phyloP scores from a whole-genome alignment of 306 rosid species.

The Canavalia gladiata region DNA sequence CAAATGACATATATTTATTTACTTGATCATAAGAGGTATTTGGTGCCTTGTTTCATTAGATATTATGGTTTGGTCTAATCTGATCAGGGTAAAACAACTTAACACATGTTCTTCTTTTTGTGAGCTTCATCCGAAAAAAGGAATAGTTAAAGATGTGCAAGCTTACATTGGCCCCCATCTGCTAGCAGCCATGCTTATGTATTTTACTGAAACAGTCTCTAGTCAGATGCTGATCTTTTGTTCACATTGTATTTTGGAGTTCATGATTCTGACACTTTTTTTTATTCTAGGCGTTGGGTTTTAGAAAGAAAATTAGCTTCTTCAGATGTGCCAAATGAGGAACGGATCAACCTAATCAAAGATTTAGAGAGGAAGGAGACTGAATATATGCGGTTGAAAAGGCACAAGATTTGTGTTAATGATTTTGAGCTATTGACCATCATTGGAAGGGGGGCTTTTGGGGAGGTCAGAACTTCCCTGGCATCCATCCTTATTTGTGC shows the following conservation, averaged over 20 bases:
- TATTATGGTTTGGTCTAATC: constrained; percentile 38
- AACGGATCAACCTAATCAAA: constrained; percentile 84
- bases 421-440: constrained; percentile 97
- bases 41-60: background rate
- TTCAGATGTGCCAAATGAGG: constrained; percentile 93
- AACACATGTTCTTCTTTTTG: constrained; percentile 18
- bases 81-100: constrained; percentile 30
- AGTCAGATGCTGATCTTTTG: constrained; percentile 39
- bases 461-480: constrained; percentile 81
- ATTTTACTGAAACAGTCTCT: constrained; percentile 39
- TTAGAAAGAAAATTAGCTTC: constrained; percentile 90
- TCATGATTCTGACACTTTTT: constrained; percentile 48
- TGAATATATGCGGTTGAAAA: constrained; percentile 93
- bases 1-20: constrained; percentile 33
- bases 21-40: constrained; percentile 27
- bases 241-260: constrained; percentile 44
- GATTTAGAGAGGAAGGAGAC: constrained; percentile 98
- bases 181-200: constrained; percentile 34
- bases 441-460: constrained; percentile 98
- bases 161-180: constrained; percentile 5
- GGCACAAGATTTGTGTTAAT: constrained; percentile 93
- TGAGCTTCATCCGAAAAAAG: constrained; percentile 30
- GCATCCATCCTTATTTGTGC: constrained; percentile 2
- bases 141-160: constrained; percentile 16
- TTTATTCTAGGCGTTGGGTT: constrained; percentile 84